Conservation (phyloP, 1,284 basidiomycete species). For the Microbotryum intermedium region DNA sequence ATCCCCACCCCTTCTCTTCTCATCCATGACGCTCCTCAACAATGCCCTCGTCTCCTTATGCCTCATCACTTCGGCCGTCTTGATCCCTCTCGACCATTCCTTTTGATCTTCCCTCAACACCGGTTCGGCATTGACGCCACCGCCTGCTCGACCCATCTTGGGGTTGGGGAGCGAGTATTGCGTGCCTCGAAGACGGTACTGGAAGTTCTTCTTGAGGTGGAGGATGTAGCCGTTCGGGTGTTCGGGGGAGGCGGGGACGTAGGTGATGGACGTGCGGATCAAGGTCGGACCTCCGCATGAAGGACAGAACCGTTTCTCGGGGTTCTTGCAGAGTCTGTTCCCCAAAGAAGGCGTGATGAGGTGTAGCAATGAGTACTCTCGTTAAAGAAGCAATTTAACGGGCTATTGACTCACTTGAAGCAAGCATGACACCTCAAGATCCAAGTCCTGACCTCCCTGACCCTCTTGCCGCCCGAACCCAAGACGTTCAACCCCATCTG, state of each 20-base stretch:
- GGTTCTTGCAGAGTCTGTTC: slow-evolving; percentile 94
- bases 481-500: slow-evolving; percentile 91
- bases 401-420: slow-evolving; percentile 74
- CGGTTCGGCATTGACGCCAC: slow-evolving; percentile 44
- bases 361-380: background rate
- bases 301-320: slow-evolving; percentile 91
- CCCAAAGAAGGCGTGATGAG: background rate
- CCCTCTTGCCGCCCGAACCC: slow-evolving; percentile 82
- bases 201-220: slow-evolving; percentile 89
- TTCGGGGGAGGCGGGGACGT: slow-evolving; percentile 47
- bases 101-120: slow-evolving; percentile 84
- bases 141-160: slow-evolving; percentile 62
- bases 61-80: slow-evolving; percentile 59
- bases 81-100: slow-evolving; percentile 73
- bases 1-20: slow-evolving; percentile 41
- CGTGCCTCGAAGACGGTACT: slow-evolving; percentile 85
- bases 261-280: slow-evolving; percentile 78
- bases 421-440: slow-evolving; percentile 96
- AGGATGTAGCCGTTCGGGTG: slow-evolving; percentile 52
- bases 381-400: background rate
- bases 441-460: slow-evolving; percentile 89
- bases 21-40: slow-evolving; percentile 53
- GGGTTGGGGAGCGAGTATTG: slow-evolving; percentile 88
- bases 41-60: slow-evolving; percentile 64
- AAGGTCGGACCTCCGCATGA: slow-evolving; percentile 82